Conservation (phyloP, 208 protist genomes). For the Trypanosoma vivax region DNA sequence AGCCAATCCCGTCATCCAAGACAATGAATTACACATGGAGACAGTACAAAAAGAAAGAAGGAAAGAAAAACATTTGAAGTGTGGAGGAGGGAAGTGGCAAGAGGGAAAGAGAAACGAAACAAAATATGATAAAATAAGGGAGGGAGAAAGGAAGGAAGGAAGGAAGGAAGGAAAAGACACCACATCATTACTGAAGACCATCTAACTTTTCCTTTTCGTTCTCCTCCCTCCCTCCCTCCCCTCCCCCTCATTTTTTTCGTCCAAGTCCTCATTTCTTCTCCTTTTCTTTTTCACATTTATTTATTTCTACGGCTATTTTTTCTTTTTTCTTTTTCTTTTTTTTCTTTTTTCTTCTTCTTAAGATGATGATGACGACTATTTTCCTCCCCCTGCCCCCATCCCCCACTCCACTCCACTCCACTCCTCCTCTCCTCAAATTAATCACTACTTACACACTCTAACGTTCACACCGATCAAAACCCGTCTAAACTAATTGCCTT, state of each 20-base stretch:
- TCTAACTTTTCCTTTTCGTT: slow-evolving; percentile 6
- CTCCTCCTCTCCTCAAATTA: no score
- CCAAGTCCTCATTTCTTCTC: slow-evolving; percentile 16
- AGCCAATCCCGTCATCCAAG: no score
- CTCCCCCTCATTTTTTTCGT: slow-evolving; percentile 12
- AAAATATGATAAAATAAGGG: no score
- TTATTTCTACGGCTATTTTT: background rate
- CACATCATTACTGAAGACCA: background rate
- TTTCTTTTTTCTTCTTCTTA: background rate
- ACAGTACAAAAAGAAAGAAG: background rate
- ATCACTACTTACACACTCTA: no score
- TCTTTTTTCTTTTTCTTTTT: background rate
- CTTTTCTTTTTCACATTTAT: slow-evolving; percentile 3
- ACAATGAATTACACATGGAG: background rate
- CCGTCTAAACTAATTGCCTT: no score
- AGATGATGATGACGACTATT: no score
- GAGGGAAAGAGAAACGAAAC: background rate
- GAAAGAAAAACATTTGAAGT: background rate
- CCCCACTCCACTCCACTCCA: no score
- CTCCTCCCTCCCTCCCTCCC: background rate
- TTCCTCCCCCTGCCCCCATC: no score
- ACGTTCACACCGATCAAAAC: no score
- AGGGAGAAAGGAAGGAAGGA: no score
- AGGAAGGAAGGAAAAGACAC: background rate
- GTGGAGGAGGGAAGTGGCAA: background rate